Base-by-base conservation (phyloP, 371 early-diverging fungal genomes). In the Neoconidiobolus thromboides region DNA sequence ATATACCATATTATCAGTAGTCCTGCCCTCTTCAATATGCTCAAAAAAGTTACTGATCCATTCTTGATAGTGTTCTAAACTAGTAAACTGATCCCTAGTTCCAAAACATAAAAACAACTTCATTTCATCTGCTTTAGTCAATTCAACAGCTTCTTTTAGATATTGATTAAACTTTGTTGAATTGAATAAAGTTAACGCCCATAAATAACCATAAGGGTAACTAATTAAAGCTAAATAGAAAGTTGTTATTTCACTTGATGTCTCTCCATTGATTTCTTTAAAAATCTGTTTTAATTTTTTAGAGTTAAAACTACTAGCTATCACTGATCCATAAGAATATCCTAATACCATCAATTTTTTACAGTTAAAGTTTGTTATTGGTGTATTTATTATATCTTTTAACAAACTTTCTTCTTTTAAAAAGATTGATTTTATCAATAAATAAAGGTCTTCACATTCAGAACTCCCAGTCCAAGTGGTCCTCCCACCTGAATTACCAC, bases 61-160 rank as follows among this genome's bases (percentile, higher is more conserved):
- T 14, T 14, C 46, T 49, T 49, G 10, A 14, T 49, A 14, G 10
- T 14, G 12, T 26, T 49, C 6, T 5, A 4, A 10, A 49, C 49
- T 50, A 73, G 47, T 39, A 48, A 60, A 50, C n/a, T 60, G 49
- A 46, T 60, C 60, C 12, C 26, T 39, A 1, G 26, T 3, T 54
- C 49, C 44, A 3, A 40, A 36, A 52, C 1, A 60, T 60, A 48
- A 26, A 6, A 10, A 43, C 14, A 15, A 46, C 36, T 48, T 36
- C 59, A 43, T 26, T 55, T 42, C 3, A n/a, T 36, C 10, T 7
- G 26, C 37, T 47, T 4, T 44, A 36, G 40, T 37, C 2, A 38
- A 40, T 43, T 41, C 9, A 39, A 57, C 43, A n/a, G n/a, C 10
- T n/a, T 44, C 44, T n/a, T 12, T 54, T 3, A 43, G 1, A 52